These are phyloP conservation scores for Paramecium sonneborni DNA, from an alignment of 73 alveolate genomes.

Conservation along the genomic window DNA sequence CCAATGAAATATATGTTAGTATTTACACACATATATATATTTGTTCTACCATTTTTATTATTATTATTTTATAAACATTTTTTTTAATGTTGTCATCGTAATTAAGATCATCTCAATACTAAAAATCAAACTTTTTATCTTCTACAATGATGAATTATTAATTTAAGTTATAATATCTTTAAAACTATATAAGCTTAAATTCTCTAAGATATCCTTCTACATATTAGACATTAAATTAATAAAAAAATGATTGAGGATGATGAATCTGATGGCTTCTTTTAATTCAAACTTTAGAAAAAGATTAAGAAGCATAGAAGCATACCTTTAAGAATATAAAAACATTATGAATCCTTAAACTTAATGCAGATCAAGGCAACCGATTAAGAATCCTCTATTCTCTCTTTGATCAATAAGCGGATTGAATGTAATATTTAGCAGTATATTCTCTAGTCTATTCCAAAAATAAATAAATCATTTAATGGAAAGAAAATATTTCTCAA, in stretches of 20 bases:
- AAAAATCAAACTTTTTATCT: too few species aligned
- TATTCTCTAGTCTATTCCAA: not conserved
- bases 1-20: not conserved
- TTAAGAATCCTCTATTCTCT: not conserved
- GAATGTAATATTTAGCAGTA: not conserved
- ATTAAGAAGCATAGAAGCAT: conserved; percentile 2
- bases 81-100: not conserved
- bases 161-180: not conserved
- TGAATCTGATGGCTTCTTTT: not conserved
- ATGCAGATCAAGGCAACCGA: not conserved
- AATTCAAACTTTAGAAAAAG: not conserved
- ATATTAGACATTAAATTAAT: conserved; percentile 3
- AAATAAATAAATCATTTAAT: not conserved
- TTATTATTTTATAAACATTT: not conserved
- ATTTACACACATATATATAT: not conserved
- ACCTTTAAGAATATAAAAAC: not conserved
- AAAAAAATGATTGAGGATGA: conserved; percentile 33
- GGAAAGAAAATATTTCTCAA: not conserved
- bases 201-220: not conserved
- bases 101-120: not conserved
- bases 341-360: not conserved
- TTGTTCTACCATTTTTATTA: not conserved
- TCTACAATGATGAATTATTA: not conserved
- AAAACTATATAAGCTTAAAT: not conserved
- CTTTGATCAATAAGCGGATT: not conserved